Evolutionary conservation across 805 yeast genomes (phyloP).

Genomic region (Blastobotrys peoriensis): DNA sequence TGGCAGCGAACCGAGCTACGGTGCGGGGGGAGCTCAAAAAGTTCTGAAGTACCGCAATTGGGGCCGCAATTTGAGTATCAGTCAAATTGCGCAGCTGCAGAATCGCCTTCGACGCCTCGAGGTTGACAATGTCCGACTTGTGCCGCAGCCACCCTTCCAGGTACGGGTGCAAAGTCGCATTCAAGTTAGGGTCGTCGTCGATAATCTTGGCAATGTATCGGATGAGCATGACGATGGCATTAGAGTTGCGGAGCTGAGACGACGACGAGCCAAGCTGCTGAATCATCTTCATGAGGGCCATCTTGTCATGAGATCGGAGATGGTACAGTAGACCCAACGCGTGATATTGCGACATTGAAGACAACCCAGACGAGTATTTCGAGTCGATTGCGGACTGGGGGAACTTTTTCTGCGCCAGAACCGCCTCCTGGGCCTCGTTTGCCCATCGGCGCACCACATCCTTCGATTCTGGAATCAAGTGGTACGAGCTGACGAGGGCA

Average conservation of each 20-base stretch:
- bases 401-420: constrained; percentile 48
- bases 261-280: constrained; percentile 60
- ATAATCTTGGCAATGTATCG: constrained; percentile 71
- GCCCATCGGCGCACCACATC: constrained; percentile 92
- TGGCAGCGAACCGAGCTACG: constrained; percentile 87
- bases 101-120: constrained; percentile 83
- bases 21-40: constrained; percentile 83
- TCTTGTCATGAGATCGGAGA: constrained; percentile 82
- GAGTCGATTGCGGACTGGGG: constrained; percentile 23
- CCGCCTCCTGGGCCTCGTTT: constrained; percentile 91
- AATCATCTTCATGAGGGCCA: constrained; percentile 88
- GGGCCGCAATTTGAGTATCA: constrained; percentile 54
- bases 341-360: constrained; percentile 89
- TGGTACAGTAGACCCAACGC: constrained; percentile 88
- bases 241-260: constrained; percentile 62
- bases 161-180: constrained; percentile 54
- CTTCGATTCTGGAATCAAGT: constrained; percentile 80
- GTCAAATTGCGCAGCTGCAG: constrained; percentile 49
- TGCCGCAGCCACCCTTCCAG: constrained; percentile 68
- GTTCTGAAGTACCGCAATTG: constrained; percentile 67
- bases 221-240: constrained; percentile 80
- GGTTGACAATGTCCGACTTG: constrained; percentile 81
- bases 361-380: constrained; percentile 31
- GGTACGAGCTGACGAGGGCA: constrained; percentile 88
- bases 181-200: constrained; percentile 62